phyloP scores from a whole-genome alignment of 176 grass and related monocot genomes.

The Cymbopogon citratus region DNA sequence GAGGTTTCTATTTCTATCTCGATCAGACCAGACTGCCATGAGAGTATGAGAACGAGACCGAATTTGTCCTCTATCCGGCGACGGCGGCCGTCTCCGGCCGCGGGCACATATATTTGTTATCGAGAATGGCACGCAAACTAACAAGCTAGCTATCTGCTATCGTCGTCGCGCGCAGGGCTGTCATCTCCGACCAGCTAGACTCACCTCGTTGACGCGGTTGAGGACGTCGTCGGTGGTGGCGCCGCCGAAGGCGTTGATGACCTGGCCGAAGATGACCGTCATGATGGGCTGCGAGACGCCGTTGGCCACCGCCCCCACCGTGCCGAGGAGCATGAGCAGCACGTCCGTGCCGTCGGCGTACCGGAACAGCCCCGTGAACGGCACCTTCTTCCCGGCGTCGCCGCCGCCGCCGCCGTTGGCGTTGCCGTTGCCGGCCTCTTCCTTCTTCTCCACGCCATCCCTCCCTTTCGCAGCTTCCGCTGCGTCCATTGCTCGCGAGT shows the following conservation, averaged over 20 bases:
- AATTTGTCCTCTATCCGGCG: background rate
- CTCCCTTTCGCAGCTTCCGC: background rate
- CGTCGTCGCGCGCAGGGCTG: no score
- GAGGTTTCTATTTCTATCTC: background rate
- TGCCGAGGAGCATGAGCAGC: constrained; percentile 45
- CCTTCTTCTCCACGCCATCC: constrained; percentile 15
- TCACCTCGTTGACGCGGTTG: constrained; percentile 48
- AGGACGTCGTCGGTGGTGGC: constrained; percentile 29
- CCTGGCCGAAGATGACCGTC: constrained; percentile 57
- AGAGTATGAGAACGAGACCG: background rate
- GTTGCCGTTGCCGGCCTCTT: background rate
- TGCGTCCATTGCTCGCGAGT: constrained; percentile 5
- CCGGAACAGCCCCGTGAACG: constrained; percentile 36
- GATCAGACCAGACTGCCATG: background rate
- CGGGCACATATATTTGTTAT: no score
- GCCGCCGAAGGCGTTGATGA: constrained; percentile 51
- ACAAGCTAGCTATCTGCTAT: background rate
- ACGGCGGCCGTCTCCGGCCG: no score
- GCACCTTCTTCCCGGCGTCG: constrained; percentile 18
- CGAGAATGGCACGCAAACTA: background rate
- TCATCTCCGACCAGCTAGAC: background rate
- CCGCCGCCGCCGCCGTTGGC: background rate
- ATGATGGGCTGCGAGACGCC: constrained; percentile 58
- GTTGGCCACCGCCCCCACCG: constrained; percentile 43
- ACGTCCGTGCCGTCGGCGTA: constrained; percentile 46